Conservation (phyloP, 108 stramenopile species). For the Skeletonema marinoi region DNA sequence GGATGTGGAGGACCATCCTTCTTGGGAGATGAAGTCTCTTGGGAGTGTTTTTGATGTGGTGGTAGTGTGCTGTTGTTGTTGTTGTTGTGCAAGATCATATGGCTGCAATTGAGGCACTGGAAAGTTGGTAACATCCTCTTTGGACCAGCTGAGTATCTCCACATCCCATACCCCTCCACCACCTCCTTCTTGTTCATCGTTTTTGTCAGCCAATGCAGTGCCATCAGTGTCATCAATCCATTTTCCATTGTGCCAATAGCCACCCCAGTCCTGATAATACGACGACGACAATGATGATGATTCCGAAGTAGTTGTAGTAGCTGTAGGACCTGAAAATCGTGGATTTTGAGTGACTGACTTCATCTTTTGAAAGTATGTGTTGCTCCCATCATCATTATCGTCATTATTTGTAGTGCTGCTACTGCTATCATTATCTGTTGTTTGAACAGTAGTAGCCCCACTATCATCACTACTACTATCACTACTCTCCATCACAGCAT, state of each 20-base stretch:
- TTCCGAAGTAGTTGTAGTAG: neutral
- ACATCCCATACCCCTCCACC: neutral
- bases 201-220: neutral
- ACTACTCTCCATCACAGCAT: neutral
- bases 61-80: neutral
- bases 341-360: neutral
- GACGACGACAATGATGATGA: conserved; percentile 7
- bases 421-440: neutral
- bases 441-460: neutral
- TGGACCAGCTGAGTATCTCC: neutral
- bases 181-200: neutral
- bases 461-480: neutral
- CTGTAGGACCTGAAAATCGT: neutral
- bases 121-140: neutral
- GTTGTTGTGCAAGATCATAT: neutral
- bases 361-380: neutral
- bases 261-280: conserved; percentile 35
- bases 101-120: conserved; percentile 1
- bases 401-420: neutral
- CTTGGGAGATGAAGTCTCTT: conserved; percentile 21
- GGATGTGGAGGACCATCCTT: conserved; percentile 30
- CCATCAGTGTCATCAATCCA: conserved; percentile 8
- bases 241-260: conserved; percentile 35
- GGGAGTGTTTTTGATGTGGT: conserved; percentile 1
- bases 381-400: neutral